Percentiles rank a stretch among this genome's conserved stretches.
These are phyloP conservation scores for Penicillium fimorum DNA, from an alignment of 495 filamentous ascomycete species.

Conservation along the genomic window DNA sequence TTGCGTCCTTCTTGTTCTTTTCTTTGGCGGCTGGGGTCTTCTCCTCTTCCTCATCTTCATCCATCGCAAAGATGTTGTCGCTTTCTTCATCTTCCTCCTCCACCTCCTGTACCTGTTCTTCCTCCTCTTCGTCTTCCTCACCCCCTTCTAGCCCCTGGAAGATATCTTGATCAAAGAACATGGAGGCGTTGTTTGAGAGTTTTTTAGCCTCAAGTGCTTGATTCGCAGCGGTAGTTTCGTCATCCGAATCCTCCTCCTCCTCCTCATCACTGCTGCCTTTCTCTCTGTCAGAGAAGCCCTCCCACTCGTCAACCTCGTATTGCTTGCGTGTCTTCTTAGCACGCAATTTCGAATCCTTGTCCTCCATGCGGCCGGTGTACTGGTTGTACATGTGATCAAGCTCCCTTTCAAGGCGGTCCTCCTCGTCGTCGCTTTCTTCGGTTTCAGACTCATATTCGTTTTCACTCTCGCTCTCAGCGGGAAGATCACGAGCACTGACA, in stretches of 20 bases:
- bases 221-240: constrained; percentile 50
- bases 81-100: constrained; percentile 48
- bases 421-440: constrained; percentile 71
- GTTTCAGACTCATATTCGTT: constrained; percentile 58
- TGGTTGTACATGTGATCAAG: constrained; percentile 82
- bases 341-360: constrained; percentile 77
- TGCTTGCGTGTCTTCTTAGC: constrained; percentile 85
- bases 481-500: constrained; percentile 73
- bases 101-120: constrained; percentile 36
- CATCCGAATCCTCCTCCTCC: constrained; percentile 48
- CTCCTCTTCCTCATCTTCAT: constrained; percentile 20
- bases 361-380: constrained; percentile 77
- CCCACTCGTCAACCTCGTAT: constrained; percentile 84
- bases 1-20: constrained; percentile 16
- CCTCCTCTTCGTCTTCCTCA: constrained; percentile 40
- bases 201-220: constrained; percentile 43
- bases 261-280: constrained; percentile 53
- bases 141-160: constrained; percentile 75
- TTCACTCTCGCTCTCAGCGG: constrained; percentile 54
- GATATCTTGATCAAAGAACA: constrained; percentile 95
- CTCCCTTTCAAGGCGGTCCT: constrained; percentile 75
- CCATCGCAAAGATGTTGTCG: constrained; percentile 31
- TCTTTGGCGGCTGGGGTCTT: constrained; percentile 12
- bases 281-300: constrained; percentile 75
- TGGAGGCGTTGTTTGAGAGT: constrained; percentile 75